Evolutionary conservation across 108 stramenopile genomes (phyloP).

Genomic region (Skeletonema grethae): DNA sequence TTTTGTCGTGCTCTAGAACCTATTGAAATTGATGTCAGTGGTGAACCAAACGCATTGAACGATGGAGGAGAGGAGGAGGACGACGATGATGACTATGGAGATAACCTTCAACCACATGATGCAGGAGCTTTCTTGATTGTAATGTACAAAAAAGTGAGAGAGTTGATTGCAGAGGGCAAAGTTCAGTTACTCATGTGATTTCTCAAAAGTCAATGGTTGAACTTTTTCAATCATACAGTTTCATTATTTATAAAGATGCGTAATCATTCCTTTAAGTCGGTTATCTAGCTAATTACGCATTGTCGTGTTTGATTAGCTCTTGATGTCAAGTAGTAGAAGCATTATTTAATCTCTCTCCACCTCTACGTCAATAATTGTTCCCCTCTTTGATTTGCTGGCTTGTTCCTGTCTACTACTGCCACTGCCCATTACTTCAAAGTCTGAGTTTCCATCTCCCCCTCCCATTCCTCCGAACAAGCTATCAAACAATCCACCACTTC

Average conservation of each 20-base stretch:
- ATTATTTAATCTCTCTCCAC: constrained; percentile 56
- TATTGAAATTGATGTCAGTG: constrained; percentile 47
- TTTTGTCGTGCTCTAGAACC: constrained; percentile 61
- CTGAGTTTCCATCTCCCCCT: constrained; percentile 27
- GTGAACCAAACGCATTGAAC: constrained; percentile 26
- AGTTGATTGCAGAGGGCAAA: constrained; percentile 59
- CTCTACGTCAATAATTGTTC: constrained; percentile 79
- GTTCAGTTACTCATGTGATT: constrained; percentile 52
- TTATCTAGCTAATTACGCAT: background rate
- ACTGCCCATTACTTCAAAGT: constrained; percentile 32
- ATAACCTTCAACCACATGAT: constrained; percentile 51
- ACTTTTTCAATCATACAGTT: background rate
- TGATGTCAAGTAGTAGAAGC: background rate
- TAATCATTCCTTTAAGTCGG: background rate
- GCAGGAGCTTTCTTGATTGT: constrained; percentile 62
- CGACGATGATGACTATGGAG: constrained; percentile 61
- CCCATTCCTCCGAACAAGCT: constrained; percentile 36
- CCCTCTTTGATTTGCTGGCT: constrained; percentile 43
- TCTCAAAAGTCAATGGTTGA: background rate
- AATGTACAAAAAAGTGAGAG: constrained; percentile 56
- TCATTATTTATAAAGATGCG: constrained; percentile 4
- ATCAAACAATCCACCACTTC: constrained; percentile 49
- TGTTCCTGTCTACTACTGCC: constrained; percentile 22
- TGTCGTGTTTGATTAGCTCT: background rate
- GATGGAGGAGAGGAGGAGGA: constrained; percentile 25